Conservation (phyloP, 345 rosid genomes). For the Camelina neglecta region DNA sequence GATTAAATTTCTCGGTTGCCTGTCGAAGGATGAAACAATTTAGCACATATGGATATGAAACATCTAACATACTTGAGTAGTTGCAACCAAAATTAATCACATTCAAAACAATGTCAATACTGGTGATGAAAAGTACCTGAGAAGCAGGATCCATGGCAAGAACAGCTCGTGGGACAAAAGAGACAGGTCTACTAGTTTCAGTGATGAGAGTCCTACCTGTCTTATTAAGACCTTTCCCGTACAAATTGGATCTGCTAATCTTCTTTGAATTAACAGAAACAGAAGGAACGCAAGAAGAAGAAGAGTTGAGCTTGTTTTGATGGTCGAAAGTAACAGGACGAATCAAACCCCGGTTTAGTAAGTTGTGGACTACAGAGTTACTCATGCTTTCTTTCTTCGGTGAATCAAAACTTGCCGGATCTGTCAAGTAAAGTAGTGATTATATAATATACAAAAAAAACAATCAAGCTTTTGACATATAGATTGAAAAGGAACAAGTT, state of each 20-base stretch:
- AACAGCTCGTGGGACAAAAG: constrained; percentile 62
- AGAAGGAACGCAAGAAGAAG: constrained; percentile 51
- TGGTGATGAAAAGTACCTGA: constrained; percentile 52
- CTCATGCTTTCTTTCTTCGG: constrained; percentile 63
- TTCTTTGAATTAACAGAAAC: constrained; percentile 45
- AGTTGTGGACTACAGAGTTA: constrained; percentile 57
- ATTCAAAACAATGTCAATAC: constrained; percentile 13
- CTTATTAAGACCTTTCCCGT: constrained; percentile 52
- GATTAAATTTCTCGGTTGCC: constrained; percentile 70
- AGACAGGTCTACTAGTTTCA: constrained; percentile 47
- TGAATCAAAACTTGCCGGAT: constrained; percentile 39
- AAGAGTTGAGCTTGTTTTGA: constrained; percentile 62
- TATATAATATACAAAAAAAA: background rate
- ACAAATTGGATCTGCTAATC: constrained; percentile 49
- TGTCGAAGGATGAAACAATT: constrained; percentile 51
- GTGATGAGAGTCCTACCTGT: constrained; percentile 44
- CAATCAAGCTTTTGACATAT: constrained; percentile 19
- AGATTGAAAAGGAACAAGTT: constrained; percentile 17
- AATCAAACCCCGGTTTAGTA: constrained; percentile 65
- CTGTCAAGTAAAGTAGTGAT: constrained; percentile 35
- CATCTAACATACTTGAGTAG: background rate
- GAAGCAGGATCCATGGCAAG: constrained; percentile 74
- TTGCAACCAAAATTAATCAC: constrained; percentile 10
- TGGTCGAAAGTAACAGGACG: constrained; percentile 61
- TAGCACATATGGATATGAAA: constrained; percentile 33